Evolutionary conservation across 192 early-diverging fungal genomes (phyloP).

Genomic region (Glomus cerebriforme): DNA sequence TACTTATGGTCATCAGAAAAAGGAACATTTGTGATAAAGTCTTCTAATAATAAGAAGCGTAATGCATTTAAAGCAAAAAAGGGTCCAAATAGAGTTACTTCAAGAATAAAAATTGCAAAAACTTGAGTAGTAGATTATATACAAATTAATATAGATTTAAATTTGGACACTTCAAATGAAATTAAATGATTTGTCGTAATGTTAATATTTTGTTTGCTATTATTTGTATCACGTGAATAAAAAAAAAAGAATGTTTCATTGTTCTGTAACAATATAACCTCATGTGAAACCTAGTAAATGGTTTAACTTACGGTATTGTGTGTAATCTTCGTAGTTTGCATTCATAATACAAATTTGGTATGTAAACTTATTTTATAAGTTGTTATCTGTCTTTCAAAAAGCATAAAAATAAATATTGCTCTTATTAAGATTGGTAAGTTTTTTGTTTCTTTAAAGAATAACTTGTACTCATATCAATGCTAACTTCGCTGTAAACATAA

Average conservation of each 20-base stretch:
- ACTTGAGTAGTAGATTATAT: neutral
- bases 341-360: neutral
- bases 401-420: too few species aligned
- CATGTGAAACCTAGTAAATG: too few species aligned
- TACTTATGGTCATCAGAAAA: slow-evolving; percentile 54
- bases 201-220: too few species aligned
- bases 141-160: neutral
- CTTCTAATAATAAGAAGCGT: neutral
- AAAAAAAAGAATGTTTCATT: too few species aligned
- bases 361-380: neutral
- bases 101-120: neutral
- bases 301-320: neutral
- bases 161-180: too few species aligned
- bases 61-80: neutral
- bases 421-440: too few species aligned
- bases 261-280: too few species aligned
- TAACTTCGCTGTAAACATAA: neutral
- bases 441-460: too few species aligned
- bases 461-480: too few species aligned
- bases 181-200: too few species aligned
- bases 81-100: neutral
- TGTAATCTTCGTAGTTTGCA: neutral
- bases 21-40: neutral
- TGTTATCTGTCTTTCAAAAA: too few species aligned
- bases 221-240: neutral